phyloP scores from a whole-genome alignment of 768 basidiomycete species.

The Agaricus sinodeliciosus region DNA sequence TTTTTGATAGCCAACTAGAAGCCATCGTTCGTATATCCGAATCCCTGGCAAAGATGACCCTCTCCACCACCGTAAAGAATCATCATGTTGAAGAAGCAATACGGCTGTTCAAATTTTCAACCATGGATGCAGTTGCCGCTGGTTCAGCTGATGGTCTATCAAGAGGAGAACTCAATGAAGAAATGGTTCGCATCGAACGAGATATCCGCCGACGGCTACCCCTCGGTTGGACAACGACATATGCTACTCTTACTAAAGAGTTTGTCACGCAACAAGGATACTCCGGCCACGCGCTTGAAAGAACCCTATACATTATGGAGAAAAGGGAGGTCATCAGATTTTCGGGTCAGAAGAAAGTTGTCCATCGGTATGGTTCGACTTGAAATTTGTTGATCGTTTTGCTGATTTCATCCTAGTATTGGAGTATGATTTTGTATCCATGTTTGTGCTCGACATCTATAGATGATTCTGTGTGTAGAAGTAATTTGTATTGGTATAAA shows the following conservation, averaged over 20 bases:
- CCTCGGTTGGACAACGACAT: conserved; percentile 95
- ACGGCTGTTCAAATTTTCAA: conserved; percentile 95
- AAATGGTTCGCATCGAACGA: conserved; percentile 85
- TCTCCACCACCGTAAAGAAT: conserved; percentile 78
- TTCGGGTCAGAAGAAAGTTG: conserved; percentile 51
- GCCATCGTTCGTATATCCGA: conserved; percentile 99
- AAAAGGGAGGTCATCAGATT: conserved; percentile 94
- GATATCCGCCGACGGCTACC: conserved; percentile 80
- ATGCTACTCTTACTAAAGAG: conserved; percentile 87
- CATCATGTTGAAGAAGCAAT: conserved; percentile 98
- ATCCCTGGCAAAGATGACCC: conserved; percentile 88
- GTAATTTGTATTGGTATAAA: conserved; percentile 6
- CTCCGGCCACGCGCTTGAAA: conserved; percentile 84
- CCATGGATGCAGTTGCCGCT: conserved; percentile 97
- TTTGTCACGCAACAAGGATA: conserved; percentile 93
- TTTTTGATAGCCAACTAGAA: conserved; percentile 70
- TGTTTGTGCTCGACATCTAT: background rate
- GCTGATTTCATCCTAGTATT: conserved; percentile 6
- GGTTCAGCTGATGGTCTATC: conserved; percentile 91
- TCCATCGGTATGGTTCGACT: background rate
- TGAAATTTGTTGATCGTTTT: background rate
- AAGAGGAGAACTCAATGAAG: conserved; percentile 86
- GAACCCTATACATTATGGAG: conserved; percentile 87
- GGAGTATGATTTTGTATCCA: conserved; percentile 1
- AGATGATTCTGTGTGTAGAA: conserved; percentile 1